Conservation (phyloP, 2,329 filamentous ascomycete species). For the Calycina herbarum region DNA sequence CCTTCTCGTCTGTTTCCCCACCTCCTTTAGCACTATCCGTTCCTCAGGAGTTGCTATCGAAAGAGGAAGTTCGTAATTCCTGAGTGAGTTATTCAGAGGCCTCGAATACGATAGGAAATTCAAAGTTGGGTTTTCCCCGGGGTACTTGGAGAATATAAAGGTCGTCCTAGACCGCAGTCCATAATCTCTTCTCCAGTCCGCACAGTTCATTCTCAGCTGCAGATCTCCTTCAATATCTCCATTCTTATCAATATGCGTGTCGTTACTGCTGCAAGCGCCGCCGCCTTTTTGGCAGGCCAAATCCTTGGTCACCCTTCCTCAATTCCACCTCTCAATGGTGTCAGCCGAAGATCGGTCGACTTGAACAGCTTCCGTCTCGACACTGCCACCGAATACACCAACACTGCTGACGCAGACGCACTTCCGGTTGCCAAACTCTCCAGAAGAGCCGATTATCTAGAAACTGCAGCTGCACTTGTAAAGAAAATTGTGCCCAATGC, state of each 20-base stretch:
- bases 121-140: slow-evolving; percentile 2
- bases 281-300: slow-evolving; percentile 11
- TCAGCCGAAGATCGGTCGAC: slow-evolving; percentile 36
- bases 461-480: slow-evolving; percentile 47
- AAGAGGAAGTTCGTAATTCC: slow-evolving; percentile 12
- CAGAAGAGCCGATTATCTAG: slow-evolving; percentile 40
- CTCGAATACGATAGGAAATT: background rate
- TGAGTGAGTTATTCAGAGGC: background rate
- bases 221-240: background rate
- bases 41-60: background rate
- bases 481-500: slow-evolving; percentile 41
- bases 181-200: slow-evolving; percentile 7
- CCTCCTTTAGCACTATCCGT: background rate
- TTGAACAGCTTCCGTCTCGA: slow-evolving; percentile 21
- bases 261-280: slow-evolving; percentile 7
- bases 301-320: slow-evolving; percentile 12
- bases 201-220: slow-evolving; percentile 5
- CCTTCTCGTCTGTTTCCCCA: slow-evolving; percentile 1
- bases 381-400: slow-evolving; percentile 21
- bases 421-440: slow-evolving; percentile 4
- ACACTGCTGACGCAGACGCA: slow-evolving; percentile 10
- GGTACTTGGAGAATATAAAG: background rate
- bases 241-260: slow-evolving; percentile 16
- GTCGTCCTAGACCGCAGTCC: slow-evolving; percentile 1
- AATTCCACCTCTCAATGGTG: slow-evolving; percentile 31